Percentiles rank a stretch among this genome's conserved stretches.
Conservation (phyloP, 2,329 filamentous ascomycete species). For the Alternaria longipes region DNA sequence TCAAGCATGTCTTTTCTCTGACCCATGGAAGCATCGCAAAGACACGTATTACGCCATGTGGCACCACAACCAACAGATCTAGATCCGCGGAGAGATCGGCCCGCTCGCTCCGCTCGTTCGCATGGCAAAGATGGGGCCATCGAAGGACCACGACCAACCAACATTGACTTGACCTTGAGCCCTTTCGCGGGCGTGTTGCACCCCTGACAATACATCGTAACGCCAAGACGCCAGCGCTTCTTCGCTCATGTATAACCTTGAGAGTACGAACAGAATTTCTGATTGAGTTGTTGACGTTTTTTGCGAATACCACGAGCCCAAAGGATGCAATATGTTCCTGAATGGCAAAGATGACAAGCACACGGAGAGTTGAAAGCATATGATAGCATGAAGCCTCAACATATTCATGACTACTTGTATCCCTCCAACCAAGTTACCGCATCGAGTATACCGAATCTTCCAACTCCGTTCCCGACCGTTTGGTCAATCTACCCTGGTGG, state of each 20-base stretch:
- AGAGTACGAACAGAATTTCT: no score
- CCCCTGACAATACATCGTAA: neutral
- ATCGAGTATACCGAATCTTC: neutral
- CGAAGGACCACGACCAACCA: neutral
- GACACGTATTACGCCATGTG: conserved; percentile 1
- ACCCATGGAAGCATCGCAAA: neutral
- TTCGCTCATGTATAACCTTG: no score
- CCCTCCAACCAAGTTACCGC: neutral
- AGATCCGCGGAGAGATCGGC: conserved; percentile 1
- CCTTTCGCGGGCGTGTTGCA: neutral
- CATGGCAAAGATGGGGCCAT: conserved; percentile 12
- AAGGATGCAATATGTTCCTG: no score
- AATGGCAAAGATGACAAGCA: no score
- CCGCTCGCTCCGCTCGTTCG: conserved; percentile 16
- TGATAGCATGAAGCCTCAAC: no score
- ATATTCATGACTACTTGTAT: neutral
- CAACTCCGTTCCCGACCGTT: neutral
- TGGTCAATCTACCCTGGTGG: neutral
- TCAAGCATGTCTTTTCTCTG: neutral
- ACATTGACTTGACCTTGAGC: neutral
- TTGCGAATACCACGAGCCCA: neutral
- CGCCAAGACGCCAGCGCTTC: no score
- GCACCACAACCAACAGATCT: conserved; percentile 1
- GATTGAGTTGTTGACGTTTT: no score
- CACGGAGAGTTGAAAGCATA: no score